phyloP scores from a whole-genome alignment of 306 rosid species.

The Ceratonia siliqua region DNA sequence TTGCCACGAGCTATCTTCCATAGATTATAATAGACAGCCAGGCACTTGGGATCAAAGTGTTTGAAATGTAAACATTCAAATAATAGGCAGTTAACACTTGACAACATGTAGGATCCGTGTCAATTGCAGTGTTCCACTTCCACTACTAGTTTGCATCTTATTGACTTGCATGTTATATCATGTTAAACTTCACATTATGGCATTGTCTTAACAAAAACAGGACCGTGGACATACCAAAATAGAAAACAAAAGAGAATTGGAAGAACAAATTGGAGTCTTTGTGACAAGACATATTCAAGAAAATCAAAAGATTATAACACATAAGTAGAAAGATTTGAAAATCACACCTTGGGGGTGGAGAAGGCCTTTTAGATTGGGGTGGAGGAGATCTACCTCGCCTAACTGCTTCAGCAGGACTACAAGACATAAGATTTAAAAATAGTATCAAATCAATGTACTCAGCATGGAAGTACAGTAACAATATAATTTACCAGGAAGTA shows the following conservation, averaged over 20 bases:
- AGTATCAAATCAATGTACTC: not conserved
- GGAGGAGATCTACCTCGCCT: constrained; percentile 25
- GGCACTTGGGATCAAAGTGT: not conserved
- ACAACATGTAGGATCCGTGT: not conserved
- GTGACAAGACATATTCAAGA: not conserved
- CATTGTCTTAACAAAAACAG: not conserved
- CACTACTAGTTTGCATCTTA: not conserved
- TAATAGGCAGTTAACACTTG: constrained; percentile 1
- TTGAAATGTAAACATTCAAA: not conserved
- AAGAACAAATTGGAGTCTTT: not conserved
- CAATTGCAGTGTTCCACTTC: not conserved
- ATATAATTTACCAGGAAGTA: not conserved
- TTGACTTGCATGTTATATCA: not conserved
- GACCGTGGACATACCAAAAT: not conserved
- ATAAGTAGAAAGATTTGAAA: not conserved
- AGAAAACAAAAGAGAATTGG: constrained; percentile 11
- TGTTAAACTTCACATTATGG: not conserved
- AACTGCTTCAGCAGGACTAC: constrained; percentile 17
- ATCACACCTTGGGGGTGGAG: constrained; percentile 21
- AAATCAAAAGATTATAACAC: not conserved
- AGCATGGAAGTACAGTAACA: not conserved
- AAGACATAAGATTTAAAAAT: not conserved
- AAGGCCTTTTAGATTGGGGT: not conserved
- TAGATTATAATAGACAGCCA: not conserved
- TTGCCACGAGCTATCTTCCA: not conserved